phyloP scores from a whole-genome alignment of 306 rosid species.

The Betula pendula region DNA sequence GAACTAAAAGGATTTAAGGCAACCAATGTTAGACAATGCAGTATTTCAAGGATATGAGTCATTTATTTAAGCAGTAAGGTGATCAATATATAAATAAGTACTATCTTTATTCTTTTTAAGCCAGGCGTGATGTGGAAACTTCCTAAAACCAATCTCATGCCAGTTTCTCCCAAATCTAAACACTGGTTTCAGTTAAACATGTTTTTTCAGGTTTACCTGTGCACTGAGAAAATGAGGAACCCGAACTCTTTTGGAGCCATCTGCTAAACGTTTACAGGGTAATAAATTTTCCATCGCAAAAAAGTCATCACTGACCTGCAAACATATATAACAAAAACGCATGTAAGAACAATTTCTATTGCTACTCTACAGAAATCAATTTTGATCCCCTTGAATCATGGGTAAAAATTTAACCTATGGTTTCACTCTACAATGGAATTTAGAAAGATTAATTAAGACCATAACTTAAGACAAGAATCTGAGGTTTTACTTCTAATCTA shows the following conservation, averaged over 20 bases:
- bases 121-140: too few relatives aligned
- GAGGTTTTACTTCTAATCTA: not conserved
- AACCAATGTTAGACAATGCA: not conserved
- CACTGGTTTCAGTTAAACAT: not conserved
- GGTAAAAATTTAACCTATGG: not conserved
- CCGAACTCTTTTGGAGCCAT: slow-evolving; percentile 87
- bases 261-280: slow-evolving; percentile 79
- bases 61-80: not conserved
- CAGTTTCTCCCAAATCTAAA: not conserved
- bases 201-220: slow-evolving; percentile 49
- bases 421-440: not conserved
- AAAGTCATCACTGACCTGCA: slow-evolving; percentile 54
- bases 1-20: not conserved
- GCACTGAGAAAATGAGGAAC: slow-evolving; percentile 60
- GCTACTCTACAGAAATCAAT: slow-evolving; percentile 11
- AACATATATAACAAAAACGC: slow-evolving; percentile 5
- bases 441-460: not conserved
- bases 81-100: not conserved
- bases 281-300: slow-evolving; percentile 49
- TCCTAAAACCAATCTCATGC: slow-evolving; percentile 1
- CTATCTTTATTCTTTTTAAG: not conserved
- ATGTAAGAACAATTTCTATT: slow-evolving; percentile 15
- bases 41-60: not conserved
- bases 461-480: not conserved
- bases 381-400: not conserved